These are phyloP conservation scores for Penicillium ucsense DNA, from an alignment of 495 filamentous ascomycete genomes.

Conservation along the genomic window DNA sequence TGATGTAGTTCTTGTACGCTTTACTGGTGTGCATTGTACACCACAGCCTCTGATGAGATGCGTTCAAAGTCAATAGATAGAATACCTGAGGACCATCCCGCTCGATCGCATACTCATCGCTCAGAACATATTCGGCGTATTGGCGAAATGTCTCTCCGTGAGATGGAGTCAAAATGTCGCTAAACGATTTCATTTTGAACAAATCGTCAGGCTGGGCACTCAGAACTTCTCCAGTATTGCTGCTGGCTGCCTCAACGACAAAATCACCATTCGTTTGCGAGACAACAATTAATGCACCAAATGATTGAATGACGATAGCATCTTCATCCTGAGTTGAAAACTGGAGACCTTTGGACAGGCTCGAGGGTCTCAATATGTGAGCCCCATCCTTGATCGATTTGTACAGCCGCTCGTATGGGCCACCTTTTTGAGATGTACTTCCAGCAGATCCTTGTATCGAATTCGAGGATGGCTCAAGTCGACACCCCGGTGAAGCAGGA, in stretches of 20 bases:
- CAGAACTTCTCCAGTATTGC: constrained; percentile 67
- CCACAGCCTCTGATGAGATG: constrained; percentile 56
- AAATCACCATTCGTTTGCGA: constrained; percentile 50
- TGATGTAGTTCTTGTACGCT: constrained; percentile 48
- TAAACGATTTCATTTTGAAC: constrained; percentile 63
- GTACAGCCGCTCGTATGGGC: constrained; percentile 1
- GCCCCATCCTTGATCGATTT: constrained; percentile 2
- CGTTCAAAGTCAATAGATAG: constrained; percentile 44
- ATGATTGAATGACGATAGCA: constrained; percentile 52
- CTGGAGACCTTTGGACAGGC: background rate
- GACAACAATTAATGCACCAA: constrained; percentile 67
- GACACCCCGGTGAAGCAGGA: background rate
- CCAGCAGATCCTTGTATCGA: background rate
- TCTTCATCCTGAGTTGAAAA: constrained; percentile 10
- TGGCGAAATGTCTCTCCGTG: constrained; percentile 64
- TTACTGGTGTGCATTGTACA: constrained; percentile 72
- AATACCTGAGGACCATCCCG: constrained; percentile 76
- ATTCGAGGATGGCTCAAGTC: background rate
- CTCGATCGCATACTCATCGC: constrained; percentile 52
- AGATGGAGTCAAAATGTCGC: constrained; percentile 64
- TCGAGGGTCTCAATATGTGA: constrained; percentile 2
- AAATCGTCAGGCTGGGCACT: constrained; percentile 67
- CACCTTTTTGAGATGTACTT: background rate
- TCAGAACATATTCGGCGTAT: constrained; percentile 65
- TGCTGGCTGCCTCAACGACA: constrained; percentile 63